These are phyloP conservation scores for Mycosphaerella sp. DNA, from an alignment of 2,329 filamentous ascomycete species.

Conservation along the genomic window DNA sequence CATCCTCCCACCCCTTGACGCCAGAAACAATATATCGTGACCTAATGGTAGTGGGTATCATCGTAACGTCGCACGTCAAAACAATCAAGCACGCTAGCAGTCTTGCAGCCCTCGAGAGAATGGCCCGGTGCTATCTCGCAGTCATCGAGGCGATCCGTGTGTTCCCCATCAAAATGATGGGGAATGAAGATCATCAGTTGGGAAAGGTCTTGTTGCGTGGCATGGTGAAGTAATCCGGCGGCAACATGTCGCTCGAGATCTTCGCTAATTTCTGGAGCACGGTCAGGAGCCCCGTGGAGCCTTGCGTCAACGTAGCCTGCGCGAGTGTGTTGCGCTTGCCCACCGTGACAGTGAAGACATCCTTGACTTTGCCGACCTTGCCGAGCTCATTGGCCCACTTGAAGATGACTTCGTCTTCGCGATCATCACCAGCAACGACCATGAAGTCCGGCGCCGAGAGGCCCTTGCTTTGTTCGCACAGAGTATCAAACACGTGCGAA, in stretches of 20 bases:
- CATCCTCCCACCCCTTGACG: background rate
- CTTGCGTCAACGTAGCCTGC: conserved; percentile 76
- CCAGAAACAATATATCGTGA: background rate
- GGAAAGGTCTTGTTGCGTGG: conserved; percentile 22
- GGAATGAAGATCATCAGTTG: background rate
- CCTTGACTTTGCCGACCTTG: conserved; percentile 44
- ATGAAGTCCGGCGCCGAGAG: conserved; percentile 64
- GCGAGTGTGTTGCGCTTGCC: conserved; percentile 86
- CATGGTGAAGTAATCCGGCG: conserved; percentile 27
- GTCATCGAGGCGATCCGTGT: background rate
- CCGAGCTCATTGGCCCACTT: conserved; percentile 80
- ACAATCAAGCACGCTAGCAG: background rate
- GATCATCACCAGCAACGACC: conserved; percentile 81
- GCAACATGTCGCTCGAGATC: conserved; percentile 25
- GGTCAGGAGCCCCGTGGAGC: conserved; percentile 65
- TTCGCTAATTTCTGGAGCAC: conserved; percentile 30
- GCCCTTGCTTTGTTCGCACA: conserved; percentile 22
- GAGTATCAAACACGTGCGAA: conserved; percentile 58
- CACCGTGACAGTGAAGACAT: conserved; percentile 79
- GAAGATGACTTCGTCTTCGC: conserved; percentile 91
- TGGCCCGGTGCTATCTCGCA: background rate
- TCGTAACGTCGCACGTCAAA: background rate
- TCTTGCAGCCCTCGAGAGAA: background rate
- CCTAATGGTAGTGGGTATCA: background rate
- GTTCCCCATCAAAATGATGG: background rate